Conservation (phyloP, 805 yeast genomes). For the Saturnispora kantuleensis region DNA sequence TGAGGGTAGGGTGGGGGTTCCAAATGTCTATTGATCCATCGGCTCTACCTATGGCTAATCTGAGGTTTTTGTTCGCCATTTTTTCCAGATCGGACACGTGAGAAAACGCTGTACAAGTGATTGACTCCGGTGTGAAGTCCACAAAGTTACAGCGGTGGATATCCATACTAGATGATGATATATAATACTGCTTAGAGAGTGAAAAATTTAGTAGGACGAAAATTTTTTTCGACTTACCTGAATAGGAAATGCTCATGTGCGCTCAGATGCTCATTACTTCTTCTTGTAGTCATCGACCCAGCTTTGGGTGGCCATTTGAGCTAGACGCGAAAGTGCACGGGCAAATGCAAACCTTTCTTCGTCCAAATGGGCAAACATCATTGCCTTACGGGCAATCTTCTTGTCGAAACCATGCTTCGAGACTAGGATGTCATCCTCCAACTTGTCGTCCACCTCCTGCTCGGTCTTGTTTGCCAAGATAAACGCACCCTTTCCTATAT, state of each 20-base stretch:
- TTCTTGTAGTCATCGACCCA: slow-evolving; percentile 55
- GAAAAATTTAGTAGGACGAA: not conserved
- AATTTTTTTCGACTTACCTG: not conserved
- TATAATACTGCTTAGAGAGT: not conserved
- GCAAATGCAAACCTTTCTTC: slow-evolving; percentile 97
- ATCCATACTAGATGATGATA: slow-evolving; percentile 37
- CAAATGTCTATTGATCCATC: slow-evolving; percentile 95
- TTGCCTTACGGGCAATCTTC: slow-evolving; percentile 57
- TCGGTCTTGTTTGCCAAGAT: slow-evolving; percentile 26
- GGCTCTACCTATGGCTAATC: slow-evolving; percentile 85
- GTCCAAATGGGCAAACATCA: slow-evolving; percentile 71
- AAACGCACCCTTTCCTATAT: slow-evolving; percentile 36
- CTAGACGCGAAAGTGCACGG: slow-evolving; percentile 79
- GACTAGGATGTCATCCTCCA: slow-evolving; percentile 51
- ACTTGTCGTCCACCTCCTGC: slow-evolving; percentile 19
- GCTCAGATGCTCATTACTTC: not conserved
- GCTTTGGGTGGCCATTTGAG: slow-evolving; percentile 88
- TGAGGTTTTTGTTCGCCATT: slow-evolving; percentile 42
- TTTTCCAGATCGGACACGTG: slow-evolving; percentile 38
- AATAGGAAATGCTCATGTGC: not conserved
- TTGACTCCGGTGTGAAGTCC: slow-evolving; percentile 76
- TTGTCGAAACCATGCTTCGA: slow-evolving; percentile 70
- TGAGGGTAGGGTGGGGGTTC: slow-evolving; percentile 47
- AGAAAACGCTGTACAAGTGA: slow-evolving; percentile 75
- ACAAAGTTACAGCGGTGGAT: slow-evolving; percentile 89